Conservation (phyloP, 352 stramenopile genomes). For the Phytophthora foliorum region DNA sequence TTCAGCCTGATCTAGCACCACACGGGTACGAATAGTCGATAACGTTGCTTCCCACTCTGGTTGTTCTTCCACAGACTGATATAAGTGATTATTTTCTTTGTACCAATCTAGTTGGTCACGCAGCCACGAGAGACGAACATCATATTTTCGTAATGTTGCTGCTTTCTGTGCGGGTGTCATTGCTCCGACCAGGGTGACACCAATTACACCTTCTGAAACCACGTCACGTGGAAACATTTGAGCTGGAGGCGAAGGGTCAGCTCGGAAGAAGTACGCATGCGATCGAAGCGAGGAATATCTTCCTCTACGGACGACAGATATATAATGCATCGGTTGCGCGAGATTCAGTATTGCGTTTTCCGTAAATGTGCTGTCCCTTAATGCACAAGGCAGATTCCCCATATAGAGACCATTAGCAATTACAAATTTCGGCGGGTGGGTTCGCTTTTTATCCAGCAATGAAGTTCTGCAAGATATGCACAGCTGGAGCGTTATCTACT, state of each 20-base stretch:
- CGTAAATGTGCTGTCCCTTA: neutral
- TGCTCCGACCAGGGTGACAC: slow-evolving; percentile 7
- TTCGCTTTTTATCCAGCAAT: no score
- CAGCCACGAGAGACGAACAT: neutral
- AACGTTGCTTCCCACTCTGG: no score
- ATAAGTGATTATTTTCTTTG: no score
- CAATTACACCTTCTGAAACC: neutral
- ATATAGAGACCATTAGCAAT: slow-evolving; percentile 9
- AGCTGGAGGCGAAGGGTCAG: slow-evolving; percentile 1
- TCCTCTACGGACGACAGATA: slow-evolving; percentile 14
- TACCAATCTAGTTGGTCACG: neutral
- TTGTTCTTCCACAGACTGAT: no score
- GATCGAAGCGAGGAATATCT: slow-evolving; percentile 8
- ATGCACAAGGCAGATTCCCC: neutral
- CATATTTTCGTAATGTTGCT: neutral
- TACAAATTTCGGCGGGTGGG: slow-evolving; percentile 5
- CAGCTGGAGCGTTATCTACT: no score
- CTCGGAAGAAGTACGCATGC: slow-evolving; percentile 15
- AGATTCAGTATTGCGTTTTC: slow-evolving; percentile 19
- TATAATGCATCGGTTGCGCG: slow-evolving; percentile 11
- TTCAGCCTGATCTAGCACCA: no score
- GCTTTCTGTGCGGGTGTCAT: slow-evolving; percentile 2
- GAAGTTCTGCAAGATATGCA: no score
- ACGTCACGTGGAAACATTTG: slow-evolving; percentile 6
- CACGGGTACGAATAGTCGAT: no score